Base-by-base conservation (phyloP, 306 rosid species). In the Cucumis melo region DNA sequence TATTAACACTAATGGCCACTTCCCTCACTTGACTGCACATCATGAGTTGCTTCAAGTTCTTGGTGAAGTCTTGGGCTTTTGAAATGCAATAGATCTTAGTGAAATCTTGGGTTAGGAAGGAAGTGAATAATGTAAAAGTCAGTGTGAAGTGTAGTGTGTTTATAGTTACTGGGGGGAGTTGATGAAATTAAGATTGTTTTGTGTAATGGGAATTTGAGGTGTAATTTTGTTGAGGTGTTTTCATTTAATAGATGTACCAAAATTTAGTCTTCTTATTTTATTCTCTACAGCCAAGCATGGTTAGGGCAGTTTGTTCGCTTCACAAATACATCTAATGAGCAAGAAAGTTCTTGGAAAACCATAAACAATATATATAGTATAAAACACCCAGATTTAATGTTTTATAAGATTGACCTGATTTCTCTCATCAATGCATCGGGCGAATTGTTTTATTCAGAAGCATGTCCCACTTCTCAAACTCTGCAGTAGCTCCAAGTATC, bases 21-120 rank as follows among this genome's bases (percentile, higher is more conserved):
- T 89, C 82, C 99, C 99, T 57, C 92, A 87, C 60, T 67, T 94
- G 34, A 94, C 96, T 77, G 89, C 99, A 3, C 93, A 79, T 32
- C 23, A 84, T 83, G 83, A 86, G 79, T 78, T 94, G 20, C 91
- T 90, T 81, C 88, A 89, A 76, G 87, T 88, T 75, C 80, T 94
- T 11, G 83, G 84, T 73, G 85, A 78, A 27, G 82, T 83, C 78
- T 78, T 87, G 63, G 91, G 88, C 58, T 73, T 80, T 85, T 79
- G 83, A 78, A 6, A 41, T 73, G 54, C n/a, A 29, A 53, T 62
- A 3, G 20, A 3, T 54, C 10, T 54, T 17, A 54, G 58, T 51
- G 20, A 51, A 51, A 51, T 51, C 9, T 51, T 51, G 70, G 70
- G 21, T n/a, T n/a, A 20, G 73, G 11, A 39, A n/a, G 2, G 39